phyloP scores from a whole-genome alignment of 768 basidiomycete species.

The Suillus plorans region DNA sequence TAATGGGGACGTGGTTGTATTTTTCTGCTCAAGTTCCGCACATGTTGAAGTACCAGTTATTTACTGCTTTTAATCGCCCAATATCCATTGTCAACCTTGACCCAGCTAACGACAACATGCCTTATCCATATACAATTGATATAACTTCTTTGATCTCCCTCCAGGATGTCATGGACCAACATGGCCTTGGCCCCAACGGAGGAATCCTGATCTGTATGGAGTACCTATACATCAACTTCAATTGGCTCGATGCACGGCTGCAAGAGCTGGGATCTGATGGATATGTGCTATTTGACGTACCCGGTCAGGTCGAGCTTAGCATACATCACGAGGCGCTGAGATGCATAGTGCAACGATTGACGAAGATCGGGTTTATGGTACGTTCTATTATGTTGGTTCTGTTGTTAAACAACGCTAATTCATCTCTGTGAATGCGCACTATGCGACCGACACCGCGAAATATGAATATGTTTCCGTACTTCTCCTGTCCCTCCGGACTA shows the following conservation, averaged over 20 bases:
- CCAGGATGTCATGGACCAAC: slow-evolving; percentile 80
- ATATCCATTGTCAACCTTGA: slow-evolving; percentile 94
- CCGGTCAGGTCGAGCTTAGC: slow-evolving; percentile 96
- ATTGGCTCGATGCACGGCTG: slow-evolving; percentile 77
- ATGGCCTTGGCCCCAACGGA: slow-evolving; percentile 91
- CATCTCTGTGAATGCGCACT: slow-evolving; percentile 95
- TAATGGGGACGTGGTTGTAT: no score
- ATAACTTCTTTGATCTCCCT: slow-evolving; percentile 86
- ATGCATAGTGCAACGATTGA: slow-evolving; percentile 66
- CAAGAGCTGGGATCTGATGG: slow-evolving; percentile 66
- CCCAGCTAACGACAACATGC: slow-evolving; percentile 86
- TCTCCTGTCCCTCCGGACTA: slow-evolving; percentile 88
- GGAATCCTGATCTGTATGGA: slow-evolving; percentile 97
- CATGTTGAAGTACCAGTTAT: slow-evolving; percentile 70
- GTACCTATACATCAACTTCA: slow-evolving; percentile 92
- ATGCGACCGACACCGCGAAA: slow-evolving; percentile 94
- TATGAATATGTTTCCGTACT: slow-evolving; percentile 94
- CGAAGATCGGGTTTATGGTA: slow-evolving; percentile 83
- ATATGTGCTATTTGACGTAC: slow-evolving; percentile 93
- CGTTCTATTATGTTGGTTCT: slow-evolving; percentile 33
- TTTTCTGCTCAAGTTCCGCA: no score
- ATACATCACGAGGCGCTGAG: slow-evolving; percentile 94
- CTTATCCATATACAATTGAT: slow-evolving; percentile 89
- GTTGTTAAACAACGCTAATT: slow-evolving; percentile 46
- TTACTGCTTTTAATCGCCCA: slow-evolving; percentile 82